These are phyloP conservation scores for Penicillium sp. DNA, from an alignment of 2,329 filamentous ascomycete species.

Conservation along the genomic window DNA sequence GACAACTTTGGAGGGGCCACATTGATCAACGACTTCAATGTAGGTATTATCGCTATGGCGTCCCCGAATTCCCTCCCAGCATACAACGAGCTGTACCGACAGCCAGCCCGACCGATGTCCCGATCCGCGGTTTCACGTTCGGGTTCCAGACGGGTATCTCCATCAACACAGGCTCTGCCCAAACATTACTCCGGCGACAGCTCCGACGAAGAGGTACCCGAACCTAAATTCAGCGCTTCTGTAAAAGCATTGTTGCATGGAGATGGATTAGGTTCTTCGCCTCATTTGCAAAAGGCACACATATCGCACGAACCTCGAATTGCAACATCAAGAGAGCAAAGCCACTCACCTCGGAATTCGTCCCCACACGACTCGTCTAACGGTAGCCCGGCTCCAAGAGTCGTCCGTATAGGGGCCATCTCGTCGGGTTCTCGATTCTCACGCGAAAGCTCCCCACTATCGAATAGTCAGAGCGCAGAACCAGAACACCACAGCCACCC, in stretches of 20 bases:
- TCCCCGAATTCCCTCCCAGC: conserved; percentile 38
- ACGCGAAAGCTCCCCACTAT: conserved; percentile 39
- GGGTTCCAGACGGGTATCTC: conserved; percentile 32
- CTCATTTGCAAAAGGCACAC: conserved; percentile 34
- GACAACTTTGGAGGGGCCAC: conserved; percentile 20
- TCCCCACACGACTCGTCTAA: conserved; percentile 38
- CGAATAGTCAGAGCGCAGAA: conserved; percentile 32
- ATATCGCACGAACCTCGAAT: conserved; percentile 24
- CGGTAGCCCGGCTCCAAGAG: conserved; percentile 42
- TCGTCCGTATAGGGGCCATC: conserved; percentile 39
- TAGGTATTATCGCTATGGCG: conserved; percentile 28
- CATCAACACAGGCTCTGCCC: conserved; percentile 21
- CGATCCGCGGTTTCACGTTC: conserved; percentile 36
- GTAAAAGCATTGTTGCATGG: conserved; percentile 76
- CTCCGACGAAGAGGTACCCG: conserved; percentile 89
- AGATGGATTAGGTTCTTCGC: conserved; percentile 50
- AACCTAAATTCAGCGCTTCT: conserved; percentile 87
- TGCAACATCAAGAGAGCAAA: conserved; percentile 29
- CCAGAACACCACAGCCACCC: conserved; percentile 22
- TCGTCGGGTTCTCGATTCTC: conserved; percentile 29
- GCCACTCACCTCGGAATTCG: conserved; percentile 32
- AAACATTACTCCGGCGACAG: conserved; percentile 64
- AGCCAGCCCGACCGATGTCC: conserved; percentile 36
- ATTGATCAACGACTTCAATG: conserved; percentile 28
- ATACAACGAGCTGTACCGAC: conserved; percentile 35